Conservation (phyloP, 208 protist species). For the Trypanosoma conorhini region DNA sequence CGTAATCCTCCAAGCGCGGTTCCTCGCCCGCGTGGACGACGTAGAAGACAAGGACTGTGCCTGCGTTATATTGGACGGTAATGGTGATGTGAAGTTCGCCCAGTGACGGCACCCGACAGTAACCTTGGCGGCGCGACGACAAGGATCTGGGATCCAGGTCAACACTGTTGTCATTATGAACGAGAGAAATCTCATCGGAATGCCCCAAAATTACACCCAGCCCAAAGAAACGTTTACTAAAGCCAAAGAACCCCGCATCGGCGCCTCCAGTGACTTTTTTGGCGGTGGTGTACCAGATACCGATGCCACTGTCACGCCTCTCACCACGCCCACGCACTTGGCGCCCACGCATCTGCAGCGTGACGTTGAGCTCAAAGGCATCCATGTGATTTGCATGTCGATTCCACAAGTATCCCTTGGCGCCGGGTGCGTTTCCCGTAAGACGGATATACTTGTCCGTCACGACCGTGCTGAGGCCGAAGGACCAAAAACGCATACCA, state of each 20-base stretch:
- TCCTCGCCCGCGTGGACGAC: conserved; percentile 17
- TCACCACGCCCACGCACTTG: not conserved
- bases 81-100: conserved; percentile 41
- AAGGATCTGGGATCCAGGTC: conserved; percentile 10
- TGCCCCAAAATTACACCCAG: conserved; percentile 47
- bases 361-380: conserved; percentile 42
- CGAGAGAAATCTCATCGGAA: conserved; percentile 34
- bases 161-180: conserved; percentile 19
- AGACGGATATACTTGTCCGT: conserved; percentile 50
- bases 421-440: conserved; percentile 23
- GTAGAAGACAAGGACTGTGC: conserved; percentile 26
- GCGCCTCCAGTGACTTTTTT: conserved; percentile 17
- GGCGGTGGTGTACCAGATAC: conserved; percentile 39
- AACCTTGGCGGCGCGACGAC: conserved; percentile 9
- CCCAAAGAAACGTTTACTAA: conserved; percentile 35
- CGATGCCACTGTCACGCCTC: conserved; percentile 23
- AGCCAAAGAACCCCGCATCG: conserved; percentile 44
- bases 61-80: conserved; percentile 21
- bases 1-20: conserved; percentile 16
- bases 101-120: conserved; percentile 26
- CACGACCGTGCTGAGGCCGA: conserved; percentile 43
- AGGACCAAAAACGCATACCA: conserved; percentile 47
- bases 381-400: conserved; percentile 38
- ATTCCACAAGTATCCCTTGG: conserved; percentile 51
- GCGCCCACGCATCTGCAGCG: conserved; percentile 32